Base-by-base conservation (phyloP, 352 stramenopile genomes). In the Globisporangium spinosum region DNA sequence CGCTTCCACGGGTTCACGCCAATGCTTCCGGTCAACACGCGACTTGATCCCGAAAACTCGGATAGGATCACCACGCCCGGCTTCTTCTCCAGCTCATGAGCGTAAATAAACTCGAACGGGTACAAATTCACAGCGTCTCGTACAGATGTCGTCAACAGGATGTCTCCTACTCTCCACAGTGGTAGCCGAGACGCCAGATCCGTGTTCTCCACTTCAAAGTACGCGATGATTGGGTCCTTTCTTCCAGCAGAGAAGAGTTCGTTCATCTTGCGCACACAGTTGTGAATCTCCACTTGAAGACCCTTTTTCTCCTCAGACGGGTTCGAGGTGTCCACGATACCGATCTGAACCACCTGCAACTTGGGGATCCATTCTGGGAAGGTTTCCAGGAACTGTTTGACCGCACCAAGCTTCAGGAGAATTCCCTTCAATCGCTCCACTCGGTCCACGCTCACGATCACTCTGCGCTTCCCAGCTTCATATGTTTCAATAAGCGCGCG, bases 1-100 rank as follows among this genome's bases (percentile, higher is more conserved):
- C 92, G 85, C 76, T 98, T 98, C 97, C 97, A 99, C 12, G 98
- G 98, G 77, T 99, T 99, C 25, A 99, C 92, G 58, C 96, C 94
- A 56, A 99, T 77, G 54, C 96, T 97, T 9, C 98, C 98, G 22
- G 93, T 92, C 71, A 99, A 88, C 15, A 99, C 96, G 38, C 98
- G 86, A 67, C 97, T 99, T 69, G 91, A 98, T 60, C 90, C 96
- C 20, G 96, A 98, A 70, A 99, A 99, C 75, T 99, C 97, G 35
- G 95, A 99, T 7, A 99, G 80, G 58, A 99, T 97, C 47, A 98
- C 90, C 34, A 98, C 76, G 29, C 96, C 97, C 29, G 93, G 80
- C 34, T 76, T 81, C 58, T 89, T 85, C 40, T 75, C 71, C 27
- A 95, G 54, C 57, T 94, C 85, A 43, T 94, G 84, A 6, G 88